Evolutionary conservation across 345 rosid genomes (phyloP).

Genomic region (Salix arbutifolia): DNA sequence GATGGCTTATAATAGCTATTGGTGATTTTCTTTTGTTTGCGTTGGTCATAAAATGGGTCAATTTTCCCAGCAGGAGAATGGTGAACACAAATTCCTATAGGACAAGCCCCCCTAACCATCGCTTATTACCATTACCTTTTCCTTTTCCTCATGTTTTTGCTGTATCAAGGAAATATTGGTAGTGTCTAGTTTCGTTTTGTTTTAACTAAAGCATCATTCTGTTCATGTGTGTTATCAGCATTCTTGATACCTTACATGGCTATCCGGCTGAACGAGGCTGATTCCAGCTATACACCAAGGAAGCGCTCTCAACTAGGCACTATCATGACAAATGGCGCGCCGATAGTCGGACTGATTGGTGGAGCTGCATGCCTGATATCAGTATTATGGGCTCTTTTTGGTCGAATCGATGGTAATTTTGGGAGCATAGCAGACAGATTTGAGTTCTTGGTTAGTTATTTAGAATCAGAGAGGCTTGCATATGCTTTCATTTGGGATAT

Average conservation of each 20-base stretch:
- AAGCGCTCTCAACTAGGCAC: conserved; percentile 56
- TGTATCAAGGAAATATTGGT: neutral
- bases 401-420: conserved; percentile 61
- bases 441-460: conserved; percentile 60
- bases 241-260: conserved; percentile 96
- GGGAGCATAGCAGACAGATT: conserved; percentile 57
- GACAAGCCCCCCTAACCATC: neutral
- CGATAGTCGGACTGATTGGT: conserved; percentile 73
- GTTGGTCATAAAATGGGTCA: neutral
- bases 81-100: neutral
- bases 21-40: neutral
- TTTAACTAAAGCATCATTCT: neutral
- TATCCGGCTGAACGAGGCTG: conserved; percentile 58
- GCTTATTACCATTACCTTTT: neutral
- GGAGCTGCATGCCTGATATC: conserved; percentile 68
- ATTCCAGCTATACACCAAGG: conserved; percentile 28
- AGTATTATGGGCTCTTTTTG: conserved; percentile 60
- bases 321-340: conserved; percentile 65
- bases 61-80: neutral
- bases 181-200: neutral
- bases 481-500: conserved; percentile 95
- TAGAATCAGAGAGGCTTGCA: conserved; percentile 84
- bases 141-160: neutral
- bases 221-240: conserved; percentile 37
- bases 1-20: neutral